Evolutionary conservation across 1,139 yeast genomes (phyloP).

Genomic region (Pichia terricola): DNA sequence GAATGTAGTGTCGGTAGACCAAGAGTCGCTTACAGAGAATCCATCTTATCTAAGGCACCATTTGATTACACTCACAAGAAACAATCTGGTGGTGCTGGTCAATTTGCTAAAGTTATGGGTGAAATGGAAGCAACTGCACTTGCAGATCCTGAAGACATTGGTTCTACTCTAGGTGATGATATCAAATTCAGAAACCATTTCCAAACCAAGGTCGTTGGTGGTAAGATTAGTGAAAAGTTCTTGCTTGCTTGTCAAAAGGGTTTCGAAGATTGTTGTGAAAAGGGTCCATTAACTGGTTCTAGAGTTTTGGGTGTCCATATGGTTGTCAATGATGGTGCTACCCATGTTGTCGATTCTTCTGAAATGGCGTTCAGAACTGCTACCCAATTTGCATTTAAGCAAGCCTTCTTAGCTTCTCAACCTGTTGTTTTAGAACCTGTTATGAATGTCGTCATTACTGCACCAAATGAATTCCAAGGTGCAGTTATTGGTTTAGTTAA

Average conservation of each 20-base stretch:
- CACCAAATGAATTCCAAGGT: constrained; percentile 96
- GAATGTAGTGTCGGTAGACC: constrained; percentile 96
- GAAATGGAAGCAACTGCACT: constrained; percentile 44
- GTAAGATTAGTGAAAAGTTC: constrained; percentile 92
- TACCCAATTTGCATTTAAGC: constrained; percentile 82
- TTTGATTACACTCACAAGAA: constrained; percentile 95
- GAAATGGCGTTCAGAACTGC: constrained; percentile 94
- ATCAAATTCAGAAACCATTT: constrained; percentile 44
- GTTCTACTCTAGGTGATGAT: constrained; percentile 21
- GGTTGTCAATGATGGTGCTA: constrained; percentile 95
- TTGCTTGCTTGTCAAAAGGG: constrained; percentile 93
- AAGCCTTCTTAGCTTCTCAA: constrained; percentile 73
- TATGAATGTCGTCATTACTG: constrained; percentile 86
- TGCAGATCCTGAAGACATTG: constrained; percentile 36
- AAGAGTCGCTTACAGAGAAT: constrained; percentile 96
- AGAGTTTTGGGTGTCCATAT: constrained; percentile 85
- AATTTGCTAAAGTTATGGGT: constrained; percentile 95
- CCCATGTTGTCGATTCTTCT: constrained; percentile 94
- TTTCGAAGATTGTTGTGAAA: constrained; percentile 87
- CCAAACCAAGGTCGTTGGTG: constrained; percentile 87
- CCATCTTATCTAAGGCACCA: constrained; percentile 62
- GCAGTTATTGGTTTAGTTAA: constrained; percentile 83
- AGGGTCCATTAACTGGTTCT: constrained; percentile 96
- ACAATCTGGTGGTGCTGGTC: constrained; percentile 99
- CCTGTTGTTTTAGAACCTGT: constrained; percentile 94